A percentile compares a stretch with the other conserved stretches of the same genome.
Conservation (phyloP, 345 rosid species). For the Laguncularia racemosa region DNA sequence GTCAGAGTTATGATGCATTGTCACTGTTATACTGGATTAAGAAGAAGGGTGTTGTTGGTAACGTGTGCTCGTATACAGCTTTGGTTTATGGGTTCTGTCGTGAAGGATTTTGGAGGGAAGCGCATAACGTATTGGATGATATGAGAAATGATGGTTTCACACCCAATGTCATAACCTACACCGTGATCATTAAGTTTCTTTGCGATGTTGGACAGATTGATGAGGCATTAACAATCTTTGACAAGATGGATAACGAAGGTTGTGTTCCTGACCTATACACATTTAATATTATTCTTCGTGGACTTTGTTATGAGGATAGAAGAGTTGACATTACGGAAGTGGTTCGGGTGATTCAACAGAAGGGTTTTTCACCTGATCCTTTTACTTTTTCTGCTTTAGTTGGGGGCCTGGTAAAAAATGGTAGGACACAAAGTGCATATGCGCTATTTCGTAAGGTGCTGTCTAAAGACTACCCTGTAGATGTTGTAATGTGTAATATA, state of each 20-base stretch:
- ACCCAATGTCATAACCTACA: slow-evolving; percentile 29
- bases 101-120: slow-evolving; percentile 23
- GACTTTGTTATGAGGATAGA: slow-evolving; percentile 19
- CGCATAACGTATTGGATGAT: slow-evolving; percentile 17
- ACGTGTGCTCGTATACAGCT: slow-evolving; percentile 32
- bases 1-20: slow-evolving; percentile 18
- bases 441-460: slow-evolving; percentile 16
- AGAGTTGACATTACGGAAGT: slow-evolving; percentile 11
- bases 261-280: slow-evolving; percentile 22
- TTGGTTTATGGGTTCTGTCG: slow-evolving; percentile 32
- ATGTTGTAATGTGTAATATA: slow-evolving; percentile 26
- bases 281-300: slow-evolving; percentile 29
- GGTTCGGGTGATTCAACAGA: slow-evolving; percentile 13
- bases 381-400: slow-evolving; percentile 26
- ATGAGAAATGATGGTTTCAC: slow-evolving; percentile 20
- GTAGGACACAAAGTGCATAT: slow-evolving; percentile 15
- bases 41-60: slow-evolving; percentile 23
- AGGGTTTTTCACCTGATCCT: slow-evolving; percentile 18
- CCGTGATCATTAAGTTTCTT: slow-evolving; percentile 26
- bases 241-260: slow-evolving; percentile 25
- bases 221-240: slow-evolving; percentile 17
- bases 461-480: slow-evolving; percentile 16
- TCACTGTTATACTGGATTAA: slow-evolving; percentile 21
- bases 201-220: slow-evolving; percentile 21
- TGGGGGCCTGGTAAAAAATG: slow-evolving; percentile 24